Percentiles rank a stretch among this genome's conserved stretches.
phyloP scores from a whole-genome alignment of 306 rosid genomes.

The Fragaria ananassa region DNA sequence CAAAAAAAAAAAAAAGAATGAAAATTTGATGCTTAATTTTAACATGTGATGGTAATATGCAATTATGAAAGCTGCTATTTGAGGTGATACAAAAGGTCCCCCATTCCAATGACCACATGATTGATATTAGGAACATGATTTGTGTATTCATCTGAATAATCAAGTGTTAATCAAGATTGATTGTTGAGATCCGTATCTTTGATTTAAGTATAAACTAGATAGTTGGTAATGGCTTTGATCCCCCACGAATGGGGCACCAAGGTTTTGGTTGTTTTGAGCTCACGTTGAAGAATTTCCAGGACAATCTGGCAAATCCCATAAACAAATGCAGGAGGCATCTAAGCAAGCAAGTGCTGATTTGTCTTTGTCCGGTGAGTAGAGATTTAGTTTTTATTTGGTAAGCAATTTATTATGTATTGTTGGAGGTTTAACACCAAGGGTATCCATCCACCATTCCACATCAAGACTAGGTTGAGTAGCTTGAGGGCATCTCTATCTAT shows the following conservation, averaged over 20 bases:
- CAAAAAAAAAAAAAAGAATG: neutral
- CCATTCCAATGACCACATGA: slow-evolving; percentile 1
- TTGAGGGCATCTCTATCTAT: neutral
- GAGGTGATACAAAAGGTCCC: neutral
- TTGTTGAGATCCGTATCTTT: slow-evolving; percentile 18
- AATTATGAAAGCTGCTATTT: neutral
- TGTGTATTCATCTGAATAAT: neutral
- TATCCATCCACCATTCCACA: neutral
- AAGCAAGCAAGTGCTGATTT: slow-evolving; percentile 9
- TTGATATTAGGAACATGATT: neutral
- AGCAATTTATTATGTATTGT: neutral
- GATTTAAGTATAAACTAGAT: neutral
- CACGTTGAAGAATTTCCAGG: slow-evolving; percentile 6
- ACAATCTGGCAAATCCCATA: slow-evolving; percentile 28
- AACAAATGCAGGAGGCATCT: slow-evolving; percentile 7
- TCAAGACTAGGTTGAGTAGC: neutral
- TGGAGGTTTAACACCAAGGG: neutral
- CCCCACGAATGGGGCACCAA: slow-evolving; percentile 23
- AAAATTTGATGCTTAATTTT: neutral
- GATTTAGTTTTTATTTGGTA: neutral
- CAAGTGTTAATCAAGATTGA: neutral
- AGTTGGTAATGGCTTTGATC: neutral
- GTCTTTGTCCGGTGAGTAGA: neutral
- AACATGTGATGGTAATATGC: slow-evolving; percentile 18
- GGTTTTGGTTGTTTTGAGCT: neutral